phyloP scores from a whole-genome alignment of 805 yeast genomes.

The Lipomyces sp. region DNA sequence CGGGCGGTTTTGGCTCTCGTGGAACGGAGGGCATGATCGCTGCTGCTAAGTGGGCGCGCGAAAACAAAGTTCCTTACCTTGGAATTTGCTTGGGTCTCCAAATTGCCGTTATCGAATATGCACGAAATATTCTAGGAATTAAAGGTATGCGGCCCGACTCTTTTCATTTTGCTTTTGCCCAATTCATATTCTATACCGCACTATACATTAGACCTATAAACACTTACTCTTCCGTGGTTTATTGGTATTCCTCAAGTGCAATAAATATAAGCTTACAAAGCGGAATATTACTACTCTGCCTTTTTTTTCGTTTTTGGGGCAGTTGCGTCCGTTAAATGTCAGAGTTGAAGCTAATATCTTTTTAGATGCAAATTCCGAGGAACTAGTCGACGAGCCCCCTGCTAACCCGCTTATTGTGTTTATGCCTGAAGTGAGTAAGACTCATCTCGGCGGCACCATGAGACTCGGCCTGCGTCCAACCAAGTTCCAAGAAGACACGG shows the following conservation, averaged over 20 bases:
- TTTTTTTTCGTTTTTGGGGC: constrained; percentile 1
- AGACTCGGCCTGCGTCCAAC: constrained; percentile 94
- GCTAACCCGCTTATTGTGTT: constrained; percentile 76
- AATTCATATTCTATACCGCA: constrained; percentile 6
- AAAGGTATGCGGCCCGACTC: constrained; percentile 52
- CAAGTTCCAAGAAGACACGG: constrained; percentile 63
- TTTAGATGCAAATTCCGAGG: constrained; percentile 29
- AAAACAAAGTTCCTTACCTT: constrained; percentile 84
- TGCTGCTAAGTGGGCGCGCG: constrained; percentile 98
- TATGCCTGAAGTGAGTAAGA: constrained; percentile 98
- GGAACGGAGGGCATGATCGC: constrained; percentile 98
- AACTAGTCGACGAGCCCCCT: constrained; percentile 48
- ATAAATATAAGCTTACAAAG: constrained; percentile 6
- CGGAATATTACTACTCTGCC: too few species aligned
- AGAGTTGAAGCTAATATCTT: constrained; percentile 16
- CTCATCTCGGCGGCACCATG: constrained; percentile 98
- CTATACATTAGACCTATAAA: constrained; percentile 23
- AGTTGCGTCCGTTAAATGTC: background rate
- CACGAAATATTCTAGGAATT: constrained; percentile 71
- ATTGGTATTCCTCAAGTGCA: constrained; percentile 29
- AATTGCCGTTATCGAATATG: constrained; percentile 92
- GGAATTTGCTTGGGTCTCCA: constrained; percentile 98
- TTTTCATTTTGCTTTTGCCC: background rate
- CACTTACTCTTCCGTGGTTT: constrained; percentile 3
- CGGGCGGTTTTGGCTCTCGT: constrained; percentile 97